phyloP scores from a whole-genome alignment of 208 protist genomes.

The Wallacemonas rigidus region DNA sequence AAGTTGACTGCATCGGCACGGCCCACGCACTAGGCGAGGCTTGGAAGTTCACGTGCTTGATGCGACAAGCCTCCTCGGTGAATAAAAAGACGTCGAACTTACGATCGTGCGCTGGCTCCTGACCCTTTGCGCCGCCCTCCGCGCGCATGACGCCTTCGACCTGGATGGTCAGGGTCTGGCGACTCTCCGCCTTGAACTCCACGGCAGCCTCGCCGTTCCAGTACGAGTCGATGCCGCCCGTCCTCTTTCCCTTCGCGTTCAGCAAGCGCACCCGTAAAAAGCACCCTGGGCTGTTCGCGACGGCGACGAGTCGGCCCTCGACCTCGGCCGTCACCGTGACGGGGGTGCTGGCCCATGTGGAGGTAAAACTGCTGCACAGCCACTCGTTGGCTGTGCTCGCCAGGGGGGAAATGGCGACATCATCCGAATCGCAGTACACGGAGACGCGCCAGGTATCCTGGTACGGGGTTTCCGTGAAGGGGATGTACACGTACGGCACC shows the following conservation, averaged over 20 bases:
- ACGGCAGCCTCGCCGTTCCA: slow-evolving; percentile 84
- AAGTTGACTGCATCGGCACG: slow-evolving; percentile 69
- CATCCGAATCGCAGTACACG: slow-evolving; percentile 88
- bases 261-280: slow-evolving; percentile 72
- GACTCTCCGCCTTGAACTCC: slow-evolving; percentile 53
- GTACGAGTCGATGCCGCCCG: slow-evolving; percentile 79
- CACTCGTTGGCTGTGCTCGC: slow-evolving; percentile 52
- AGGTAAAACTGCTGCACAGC: slow-evolving; percentile 60
- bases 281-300: slow-evolving; percentile 67
- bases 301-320: slow-evolving; percentile 57
- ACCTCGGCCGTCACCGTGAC: slow-evolving; percentile 54
- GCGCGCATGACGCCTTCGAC: slow-evolving; percentile 81
- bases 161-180: slow-evolving; percentile 52
- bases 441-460: slow-evolving; percentile 80
- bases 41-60: slow-evolving; percentile 65
- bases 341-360: slow-evolving; percentile 57
- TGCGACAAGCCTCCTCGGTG: slow-evolving; percentile 61
- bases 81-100: slow-evolving; percentile 87
- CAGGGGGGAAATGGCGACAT: slow-evolving; percentile 66
- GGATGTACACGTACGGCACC: slow-evolving; percentile 85
- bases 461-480: slow-evolving; percentile 82
- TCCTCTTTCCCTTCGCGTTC: slow-evolving; percentile 58
- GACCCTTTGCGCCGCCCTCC: slow-evolving; percentile 25
- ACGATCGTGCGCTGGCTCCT: slow-evolving; percentile 60
- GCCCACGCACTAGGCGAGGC: slow-evolving; percentile 72